A percentile compares a stretch with the other conserved stretches of the same genome.
phyloP scores from a whole-genome alignment of 2,329 filamentous ascomycete genomes.

The Coleophoma crateriformis region DNA sequence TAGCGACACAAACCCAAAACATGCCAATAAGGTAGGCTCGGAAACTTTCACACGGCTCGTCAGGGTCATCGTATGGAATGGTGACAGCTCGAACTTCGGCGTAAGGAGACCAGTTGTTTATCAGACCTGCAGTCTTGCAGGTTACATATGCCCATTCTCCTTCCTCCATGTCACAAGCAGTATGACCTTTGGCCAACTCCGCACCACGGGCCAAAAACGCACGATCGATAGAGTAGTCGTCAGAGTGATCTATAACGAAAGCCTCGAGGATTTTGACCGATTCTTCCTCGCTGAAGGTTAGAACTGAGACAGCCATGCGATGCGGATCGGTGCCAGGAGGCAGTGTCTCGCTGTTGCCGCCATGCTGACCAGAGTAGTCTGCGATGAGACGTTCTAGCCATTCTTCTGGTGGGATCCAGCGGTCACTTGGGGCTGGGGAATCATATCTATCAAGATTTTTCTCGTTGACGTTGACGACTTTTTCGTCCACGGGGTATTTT shows the following conservation, averaged over 20 bases:
- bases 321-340: slow-evolving; percentile 20
- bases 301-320: slow-evolving; percentile 16
- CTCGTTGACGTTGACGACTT: no score
- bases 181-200: slow-evolving; percentile 18
- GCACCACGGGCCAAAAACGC: slow-evolving; percentile 9
- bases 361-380: slow-evolving; percentile 22
- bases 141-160: slow-evolving; percentile 23
- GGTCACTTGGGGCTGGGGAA: no score
- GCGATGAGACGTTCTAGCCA: slow-evolving; percentile 9
- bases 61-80: slow-evolving; percentile 21
- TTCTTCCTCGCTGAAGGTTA: slow-evolving; percentile 20
- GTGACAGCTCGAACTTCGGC: slow-evolving; percentile 23
- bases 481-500: no score
- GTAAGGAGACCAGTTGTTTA: slow-evolving; percentile 17
- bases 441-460: no score
- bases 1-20: slow-evolving; percentile 17
- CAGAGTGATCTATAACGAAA: slow-evolving; percentile 15
- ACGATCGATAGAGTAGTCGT: slow-evolving; percentile 19
- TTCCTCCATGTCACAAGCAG: slow-evolving; percentile 21
- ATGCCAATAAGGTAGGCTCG: slow-evolving; percentile 23
- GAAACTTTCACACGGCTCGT: slow-evolving; percentile 23
- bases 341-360: slow-evolving; percentile 18
- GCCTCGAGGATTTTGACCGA: slow-evolving; percentile 10
- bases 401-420: no score
- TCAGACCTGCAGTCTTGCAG: slow-evolving; percentile 8